Evolutionary conservation across 768 basidiomycete genomes (phyloP), one percentile per base, ranked within the genome.

Genomic region (Hydnomerulius pinastri): DNA sequence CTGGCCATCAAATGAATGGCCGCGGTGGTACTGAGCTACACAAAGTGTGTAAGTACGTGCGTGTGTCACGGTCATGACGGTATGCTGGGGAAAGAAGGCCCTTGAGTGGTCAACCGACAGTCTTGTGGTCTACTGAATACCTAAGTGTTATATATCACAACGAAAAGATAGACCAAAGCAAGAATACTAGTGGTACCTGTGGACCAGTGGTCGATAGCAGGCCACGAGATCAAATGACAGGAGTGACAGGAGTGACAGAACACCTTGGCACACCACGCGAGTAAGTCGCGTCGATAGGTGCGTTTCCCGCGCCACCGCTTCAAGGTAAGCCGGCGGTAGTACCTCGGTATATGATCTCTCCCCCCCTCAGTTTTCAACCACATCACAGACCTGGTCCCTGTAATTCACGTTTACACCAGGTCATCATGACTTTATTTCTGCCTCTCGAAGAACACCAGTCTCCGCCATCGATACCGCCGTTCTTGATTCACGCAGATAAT

Each of bases 341-440:
- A 38, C 25, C 47, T 58, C 42, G 50, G 61, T 60, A 60, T 38
- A 29, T 53, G 44, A 56, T 43, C 23, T 41, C 48, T 57, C 57
- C 58, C 48, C 60, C 57, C 58, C 45, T 51, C 61, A 46, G 46
- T 46, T 57, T 66, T 56, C 48, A 52, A 59, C 56, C 50, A 45
- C 43, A 49, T 65, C 51, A 62, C 52, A 56, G 27, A 49, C 59
- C 44, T 50, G 46, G 43, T 33, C 40, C 43, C 46, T 40, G 30
- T 40, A n/a, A 53, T 54, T 65, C 65, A 67, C 65, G 65, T 59
- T 52, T 29, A 43, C 53, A 59, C 57, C 54, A 54, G 50, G 46
- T 46, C 46, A n/a, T 50, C 46, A 87, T 87, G 86, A 88, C 86
- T 25, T 59, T 84, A 55, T 82, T 81, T 56, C 71, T 87, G 38